phyloP scores from a whole-genome alignment of 805 yeast species.

The Schizosaccharomyces lindneri region DNA sequence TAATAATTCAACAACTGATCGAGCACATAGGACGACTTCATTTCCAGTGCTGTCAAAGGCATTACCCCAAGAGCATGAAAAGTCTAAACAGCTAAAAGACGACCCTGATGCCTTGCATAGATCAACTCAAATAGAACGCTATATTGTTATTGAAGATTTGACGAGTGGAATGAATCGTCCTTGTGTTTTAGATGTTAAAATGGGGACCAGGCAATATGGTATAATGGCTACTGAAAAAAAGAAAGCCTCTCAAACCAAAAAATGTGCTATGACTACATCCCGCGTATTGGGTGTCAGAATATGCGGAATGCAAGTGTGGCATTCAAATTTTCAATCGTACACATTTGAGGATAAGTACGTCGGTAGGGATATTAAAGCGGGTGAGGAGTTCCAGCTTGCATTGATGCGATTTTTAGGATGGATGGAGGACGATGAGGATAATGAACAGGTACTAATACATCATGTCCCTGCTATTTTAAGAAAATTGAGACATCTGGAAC shows the following conservation, averaged over 20 bases:
- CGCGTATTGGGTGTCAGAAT: conserved; percentile 66
- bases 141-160: conserved; percentile 69
- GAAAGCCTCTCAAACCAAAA: conserved; percentile 51
- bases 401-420: conserved; percentile 35
- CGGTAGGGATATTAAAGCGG: conserved; percentile 53
- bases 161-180: conserved; percentile 65
- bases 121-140: conserved; percentile 35
- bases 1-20: neutral
- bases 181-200: conserved; percentile 79
- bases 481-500: conserved; percentile 32
- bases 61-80: no score
- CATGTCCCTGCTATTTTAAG: conserved; percentile 45
- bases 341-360: conserved; percentile 72
- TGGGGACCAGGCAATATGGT: conserved; percentile 98
- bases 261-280: conserved; percentile 65
- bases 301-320: conserved; percentile 86
- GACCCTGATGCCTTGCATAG: no score
- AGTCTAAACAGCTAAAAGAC: no score
- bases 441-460: conserved; percentile 22
- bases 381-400: conserved; percentile 53
- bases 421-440: conserved; percentile 33
- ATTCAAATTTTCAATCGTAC: conserved; percentile 21
- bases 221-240: conserved; percentile 61
- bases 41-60: no score
- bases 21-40: no score